phyloP scores from a whole-genome alignment of 208 protist species.

The Angomonas deanei region DNA sequence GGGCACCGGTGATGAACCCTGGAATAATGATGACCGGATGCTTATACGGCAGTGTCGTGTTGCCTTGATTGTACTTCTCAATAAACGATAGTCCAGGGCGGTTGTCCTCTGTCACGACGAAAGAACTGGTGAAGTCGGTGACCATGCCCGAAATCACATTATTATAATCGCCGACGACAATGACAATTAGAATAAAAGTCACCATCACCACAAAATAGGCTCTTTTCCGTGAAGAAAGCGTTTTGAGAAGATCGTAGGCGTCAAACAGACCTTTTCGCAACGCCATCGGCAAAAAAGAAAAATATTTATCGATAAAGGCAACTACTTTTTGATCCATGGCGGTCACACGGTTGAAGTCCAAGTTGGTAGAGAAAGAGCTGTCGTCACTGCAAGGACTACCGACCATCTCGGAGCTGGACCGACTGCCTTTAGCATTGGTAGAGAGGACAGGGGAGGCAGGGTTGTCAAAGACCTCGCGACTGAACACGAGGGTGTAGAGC shows the following conservation, averaged over 20 bases:
- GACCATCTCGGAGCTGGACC: neutral
- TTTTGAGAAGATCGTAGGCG: constrained; percentile 42
- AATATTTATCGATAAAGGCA: constrained; percentile 14
- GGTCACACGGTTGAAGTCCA: constrained; percentile 10
- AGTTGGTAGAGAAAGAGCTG: neutral
- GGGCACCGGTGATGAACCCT: constrained; percentile 79
- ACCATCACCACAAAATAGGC: constrained; percentile 36
- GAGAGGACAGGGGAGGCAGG: constrained; percentile 14
- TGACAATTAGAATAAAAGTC: constrained; percentile 17
- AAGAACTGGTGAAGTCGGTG: constrained; percentile 39
- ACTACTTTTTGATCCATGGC: constrained; percentile 2
- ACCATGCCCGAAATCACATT: constrained; percentile 7
- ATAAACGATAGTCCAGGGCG: constrained; percentile 59
- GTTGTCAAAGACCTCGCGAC: constrained; percentile 24
- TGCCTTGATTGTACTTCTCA: constrained; percentile 14
- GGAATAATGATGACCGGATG: constrained; percentile 82
- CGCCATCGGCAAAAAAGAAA: constrained; percentile 24
- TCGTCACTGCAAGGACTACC: neutral
- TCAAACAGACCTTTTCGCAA: constrained; percentile 37
- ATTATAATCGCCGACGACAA: constrained; percentile 1
- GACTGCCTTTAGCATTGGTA: too few relatives aligned
- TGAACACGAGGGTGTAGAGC: neutral
- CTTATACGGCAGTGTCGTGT: constrained; percentile 31
- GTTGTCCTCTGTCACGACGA: constrained; percentile 57
- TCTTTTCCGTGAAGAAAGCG: constrained; percentile 39